phyloP scores from a whole-genome alignment of 176 grass and related monocot genomes.

The Hyparrhenia diplandra region DNA sequence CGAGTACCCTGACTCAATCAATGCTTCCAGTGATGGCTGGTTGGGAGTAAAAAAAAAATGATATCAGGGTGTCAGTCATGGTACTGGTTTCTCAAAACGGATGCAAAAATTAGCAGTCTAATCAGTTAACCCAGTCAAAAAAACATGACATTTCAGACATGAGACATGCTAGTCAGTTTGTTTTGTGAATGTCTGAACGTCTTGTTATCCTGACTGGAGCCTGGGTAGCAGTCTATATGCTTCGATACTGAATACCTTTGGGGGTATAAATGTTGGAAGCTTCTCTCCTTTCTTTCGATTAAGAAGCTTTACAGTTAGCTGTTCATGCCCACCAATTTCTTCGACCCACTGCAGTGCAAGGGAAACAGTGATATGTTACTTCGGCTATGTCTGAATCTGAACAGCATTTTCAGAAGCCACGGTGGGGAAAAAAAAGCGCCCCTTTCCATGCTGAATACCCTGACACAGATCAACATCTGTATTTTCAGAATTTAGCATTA shows the following conservation, averaged over 20 bases:
- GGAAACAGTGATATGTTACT: not conserved
- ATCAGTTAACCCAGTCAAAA: not conserved
- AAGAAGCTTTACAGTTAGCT: slow-evolving; percentile 74
- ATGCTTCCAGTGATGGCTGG: slow-evolving; percentile 68
- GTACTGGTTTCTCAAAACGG: not conserved
- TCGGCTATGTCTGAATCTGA: not conserved
- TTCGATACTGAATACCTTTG: slow-evolving; percentile 54
- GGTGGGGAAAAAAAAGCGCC: not conserved
- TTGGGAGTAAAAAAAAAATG: not conserved
- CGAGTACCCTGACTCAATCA: slow-evolving; percentile 64
- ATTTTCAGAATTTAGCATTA: not conserved
- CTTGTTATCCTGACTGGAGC: not conserved
- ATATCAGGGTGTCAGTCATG: slow-evolving; percentile 3
- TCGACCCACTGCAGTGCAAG: slow-evolving; percentile 67
- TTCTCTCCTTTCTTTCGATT: slow-evolving; percentile 60
- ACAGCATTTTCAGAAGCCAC: not conserved
- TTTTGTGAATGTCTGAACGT: not conserved
- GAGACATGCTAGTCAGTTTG: not conserved
- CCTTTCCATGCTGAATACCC: not conserved
- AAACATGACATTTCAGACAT: not conserved
- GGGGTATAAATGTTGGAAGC: slow-evolving; percentile 84
- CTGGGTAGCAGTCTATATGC: not conserved
- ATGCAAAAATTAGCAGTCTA: not conserved
- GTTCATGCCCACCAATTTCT: slow-evolving; percentile 78
- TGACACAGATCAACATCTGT: not conserved